Percentiles rank a stretch among this genome's conserved stretches.
Conservation (phyloP, 169 alveolate species). For the Theileria equi region DNA sequence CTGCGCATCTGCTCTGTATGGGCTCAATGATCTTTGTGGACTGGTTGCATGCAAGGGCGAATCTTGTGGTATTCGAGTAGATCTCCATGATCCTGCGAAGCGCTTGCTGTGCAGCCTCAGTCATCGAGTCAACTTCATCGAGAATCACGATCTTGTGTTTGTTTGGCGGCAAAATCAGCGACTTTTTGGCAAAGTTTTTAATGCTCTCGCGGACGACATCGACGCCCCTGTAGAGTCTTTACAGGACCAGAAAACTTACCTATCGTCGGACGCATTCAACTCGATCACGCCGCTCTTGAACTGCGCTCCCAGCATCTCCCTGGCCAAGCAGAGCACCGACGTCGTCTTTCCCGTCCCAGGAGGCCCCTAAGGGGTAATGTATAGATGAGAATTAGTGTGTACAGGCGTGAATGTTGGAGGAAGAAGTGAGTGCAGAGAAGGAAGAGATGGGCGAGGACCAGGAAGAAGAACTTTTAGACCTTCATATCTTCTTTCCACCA, state of each 20-base stretch:
- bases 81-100: constrained; percentile 97
- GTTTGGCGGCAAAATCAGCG: constrained; percentile 90
- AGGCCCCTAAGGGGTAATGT: constrained; percentile 90
- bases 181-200: constrained; percentile 93
- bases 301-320: constrained; percentile 88
- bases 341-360: constrained; percentile 99
- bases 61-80: constrained; percentile 95
- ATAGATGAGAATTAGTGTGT: background rate
- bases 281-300: constrained; percentile 91
- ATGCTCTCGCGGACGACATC: constrained; percentile 97
- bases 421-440: background rate
- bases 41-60: constrained; percentile 98
- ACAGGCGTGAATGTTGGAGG: background rate
- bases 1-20: constrained; percentile 98
- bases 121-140: constrained; percentile 99
- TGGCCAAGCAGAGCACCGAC: constrained; percentile 94
- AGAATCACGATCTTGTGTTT: constrained; percentile 95
- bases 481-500: no score
- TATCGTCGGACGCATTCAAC: constrained; percentile 98
- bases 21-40: constrained; percentile 98
- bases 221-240: constrained; percentile 85
- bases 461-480: no score
- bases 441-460: no score
- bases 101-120: constrained; percentile 99
- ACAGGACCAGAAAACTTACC: constrained; percentile 29